phyloP scores from a whole-genome alignment of 1,284 basidiomycete species.

The Athelia psychrophila region DNA sequence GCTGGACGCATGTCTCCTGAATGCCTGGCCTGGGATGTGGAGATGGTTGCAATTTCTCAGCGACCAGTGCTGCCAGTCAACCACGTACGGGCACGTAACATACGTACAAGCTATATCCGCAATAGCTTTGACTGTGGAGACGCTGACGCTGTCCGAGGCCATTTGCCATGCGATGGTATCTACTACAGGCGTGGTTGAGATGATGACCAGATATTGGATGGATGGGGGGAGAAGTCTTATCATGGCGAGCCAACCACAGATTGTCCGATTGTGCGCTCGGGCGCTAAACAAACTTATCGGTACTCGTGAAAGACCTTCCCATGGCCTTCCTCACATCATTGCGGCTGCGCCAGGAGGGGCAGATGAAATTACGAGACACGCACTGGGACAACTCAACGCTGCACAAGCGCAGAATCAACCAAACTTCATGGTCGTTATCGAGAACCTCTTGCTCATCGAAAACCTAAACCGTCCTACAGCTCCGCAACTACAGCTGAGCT shows the following conservation, averaged over 20 bases:
- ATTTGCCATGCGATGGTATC: background rate
- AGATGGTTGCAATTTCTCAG: background rate
- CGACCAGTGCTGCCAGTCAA: background rate
- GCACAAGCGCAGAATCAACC: background rate
- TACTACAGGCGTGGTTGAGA: background rate
- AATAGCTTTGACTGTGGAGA: background rate
- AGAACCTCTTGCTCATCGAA: background rate
- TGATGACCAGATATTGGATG: background rate
- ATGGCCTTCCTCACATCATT: background rate
- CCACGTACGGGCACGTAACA: background rate
- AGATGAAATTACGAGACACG: background rate
- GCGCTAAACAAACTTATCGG: background rate
- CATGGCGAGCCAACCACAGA: background rate
- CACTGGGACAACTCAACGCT: background rate
- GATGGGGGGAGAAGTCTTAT: background rate
- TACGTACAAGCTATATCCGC: background rate
- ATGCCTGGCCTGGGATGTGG: background rate
- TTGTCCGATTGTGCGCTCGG: background rate
- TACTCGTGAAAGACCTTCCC: background rate
- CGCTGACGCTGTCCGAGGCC: background rate
- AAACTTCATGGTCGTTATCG: background rate
- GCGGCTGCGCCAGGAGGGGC: background rate
- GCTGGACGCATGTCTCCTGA: background rate
- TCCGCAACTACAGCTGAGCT: background rate
- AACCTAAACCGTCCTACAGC: background rate